A percentile compares a stretch with the other conserved stretches of the same genome.
Conservation (phyloP, 768 basidiomycete genomes). For the Leccinum rimulosum region DNA sequence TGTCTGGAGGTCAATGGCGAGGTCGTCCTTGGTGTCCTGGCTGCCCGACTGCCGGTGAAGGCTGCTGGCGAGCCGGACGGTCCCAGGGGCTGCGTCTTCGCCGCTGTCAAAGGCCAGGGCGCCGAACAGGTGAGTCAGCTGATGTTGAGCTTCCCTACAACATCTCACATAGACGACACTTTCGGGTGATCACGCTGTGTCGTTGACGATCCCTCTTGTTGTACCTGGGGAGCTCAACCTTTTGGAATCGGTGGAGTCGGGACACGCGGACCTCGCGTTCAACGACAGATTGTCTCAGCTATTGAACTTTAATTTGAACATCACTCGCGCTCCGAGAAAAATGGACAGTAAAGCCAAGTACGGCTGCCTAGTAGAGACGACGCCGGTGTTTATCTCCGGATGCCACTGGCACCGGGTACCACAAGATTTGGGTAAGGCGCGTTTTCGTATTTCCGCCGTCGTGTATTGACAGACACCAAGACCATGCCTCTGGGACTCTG, state of each 20-base stretch:
- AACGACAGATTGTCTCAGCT: constrained; percentile 68
- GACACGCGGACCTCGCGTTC: constrained; percentile 87
- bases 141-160: not conserved
- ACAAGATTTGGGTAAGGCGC: constrained; percentile 85
- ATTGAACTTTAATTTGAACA: constrained; percentile 33
- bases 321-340: no score
- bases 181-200: constrained; percentile 43
- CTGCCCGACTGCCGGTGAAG: constrained; percentile 83
- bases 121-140: constrained; percentile 56
- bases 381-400: constrained; percentile 76
- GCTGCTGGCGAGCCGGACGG: constrained; percentile 46
- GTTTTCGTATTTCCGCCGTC: no score
- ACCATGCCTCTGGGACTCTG: constrained; percentile 85
- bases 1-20: constrained; percentile 78
- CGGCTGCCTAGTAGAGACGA: constrained; percentile 83
- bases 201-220: constrained; percentile 47
- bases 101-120: constrained; percentile 87
- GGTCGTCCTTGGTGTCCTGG: constrained; percentile 86
- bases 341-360: constrained; percentile 87
- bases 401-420: constrained; percentile 75
- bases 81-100: constrained; percentile 76
- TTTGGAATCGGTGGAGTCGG: constrained; percentile 91
- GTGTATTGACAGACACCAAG: constrained; percentile 41
- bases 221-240: constrained; percentile 54
- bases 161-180: constrained; percentile 46